Conservation (phyloP, 2,329 filamentous ascomycete species). For the Diaporthe vaccinii region DNA sequence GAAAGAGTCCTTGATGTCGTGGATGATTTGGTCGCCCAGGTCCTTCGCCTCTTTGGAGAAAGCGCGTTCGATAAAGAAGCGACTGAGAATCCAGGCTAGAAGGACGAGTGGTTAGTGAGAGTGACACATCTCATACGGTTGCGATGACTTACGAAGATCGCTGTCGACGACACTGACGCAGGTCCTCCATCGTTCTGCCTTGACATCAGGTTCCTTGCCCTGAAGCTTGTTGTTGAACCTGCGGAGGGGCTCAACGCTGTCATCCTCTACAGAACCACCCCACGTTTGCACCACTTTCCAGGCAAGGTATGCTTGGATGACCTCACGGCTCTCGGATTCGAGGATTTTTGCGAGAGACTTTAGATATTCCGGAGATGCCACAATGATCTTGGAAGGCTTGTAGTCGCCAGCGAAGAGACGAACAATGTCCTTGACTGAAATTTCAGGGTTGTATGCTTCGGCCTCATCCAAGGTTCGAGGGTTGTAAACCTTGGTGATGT, state of each 20-base stretch:
- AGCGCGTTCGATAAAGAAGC: conserved; percentile 78
- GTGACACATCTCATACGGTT: too few species aligned
- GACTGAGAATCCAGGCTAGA: conserved; percentile 77
- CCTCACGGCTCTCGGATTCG: conserved; percentile 60
- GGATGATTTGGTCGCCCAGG: conserved; percentile 78
- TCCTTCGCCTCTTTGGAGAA: conserved; percentile 77
- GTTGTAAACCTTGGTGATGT: conserved; percentile 42
- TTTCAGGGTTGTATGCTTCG: conserved; percentile 39
- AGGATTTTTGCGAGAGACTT: conserved; percentile 70
- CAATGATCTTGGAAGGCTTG: conserved; percentile 39
- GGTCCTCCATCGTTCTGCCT: conserved; percentile 75
- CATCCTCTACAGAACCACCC: conserved; percentile 69
- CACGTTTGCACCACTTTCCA: conserved; percentile 77
- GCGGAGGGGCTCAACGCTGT: conserved; percentile 70
- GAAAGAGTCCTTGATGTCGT: conserved; percentile 77
- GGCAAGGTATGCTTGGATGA: conserved; percentile 72
- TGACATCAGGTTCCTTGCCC: conserved; percentile 73
- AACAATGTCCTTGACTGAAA: conserved; percentile 42
- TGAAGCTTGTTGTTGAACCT: conserved; percentile 72
- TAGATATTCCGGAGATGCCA: conserved; percentile 65
- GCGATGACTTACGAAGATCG: conserved; percentile 55
- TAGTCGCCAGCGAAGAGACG: conserved; percentile 28
- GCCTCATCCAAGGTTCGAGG: conserved; percentile 37
- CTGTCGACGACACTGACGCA: conserved; percentile 71
- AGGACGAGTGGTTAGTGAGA: conserved; percentile 36